Evolutionary conservation across 2,329 filamentous ascomycete genomes (phyloP).

Genomic region (Fusarium irregulare): DNA sequence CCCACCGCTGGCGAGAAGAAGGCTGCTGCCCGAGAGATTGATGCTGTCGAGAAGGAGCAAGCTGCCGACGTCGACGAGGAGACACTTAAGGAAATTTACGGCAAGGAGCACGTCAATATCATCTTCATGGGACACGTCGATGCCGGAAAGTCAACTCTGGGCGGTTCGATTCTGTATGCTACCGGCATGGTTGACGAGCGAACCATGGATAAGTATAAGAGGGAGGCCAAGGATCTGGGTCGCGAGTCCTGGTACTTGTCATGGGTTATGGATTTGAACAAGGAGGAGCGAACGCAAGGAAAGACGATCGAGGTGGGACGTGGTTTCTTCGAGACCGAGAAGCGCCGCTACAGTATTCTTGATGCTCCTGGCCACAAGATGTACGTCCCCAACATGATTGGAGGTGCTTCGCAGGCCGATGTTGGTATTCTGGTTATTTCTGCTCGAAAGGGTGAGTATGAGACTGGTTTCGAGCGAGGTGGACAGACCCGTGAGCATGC

Average conservation of each 20-base stretch:
- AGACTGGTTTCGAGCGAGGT: conserved; percentile 96
- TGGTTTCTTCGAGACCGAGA: conserved; percentile 96
- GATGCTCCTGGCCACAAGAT: conserved; percentile 98
- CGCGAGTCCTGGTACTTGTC: conserved; percentile 99
- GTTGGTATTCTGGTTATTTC: conserved; percentile 96
- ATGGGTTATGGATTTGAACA: conserved; percentile 97
- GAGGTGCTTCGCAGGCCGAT: conserved; percentile 91
- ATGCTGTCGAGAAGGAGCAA: conserved; percentile 87
- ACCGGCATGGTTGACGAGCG: conserved; percentile 99
- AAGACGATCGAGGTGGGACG: conserved; percentile 98
- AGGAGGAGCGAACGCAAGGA: conserved; percentile 94
- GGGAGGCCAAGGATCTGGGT: conserved; percentile 93
- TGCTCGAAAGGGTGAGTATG: conserved; percentile 97
- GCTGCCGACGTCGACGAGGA: conserved; percentile 75
- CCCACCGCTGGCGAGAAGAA: conserved; percentile 72
- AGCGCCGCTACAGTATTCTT: conserved; percentile 94
- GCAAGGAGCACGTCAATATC: conserved; percentile 92
- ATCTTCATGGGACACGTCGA: conserved; percentile 99
- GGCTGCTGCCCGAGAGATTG: conserved; percentile 71
- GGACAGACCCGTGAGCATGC: conserved; percentile 98
- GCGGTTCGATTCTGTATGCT: conserved; percentile 90
- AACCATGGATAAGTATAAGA: conserved; percentile 98
- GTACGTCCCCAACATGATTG: conserved; percentile 98
- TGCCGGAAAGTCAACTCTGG: conserved; percentile 96
- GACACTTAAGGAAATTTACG: conserved; percentile 93